A percentile compares a stretch with the other conserved stretches of the same genome.
Conservation (phyloP, 352 stramenopile species). For the Bremia lactucae region DNA sequence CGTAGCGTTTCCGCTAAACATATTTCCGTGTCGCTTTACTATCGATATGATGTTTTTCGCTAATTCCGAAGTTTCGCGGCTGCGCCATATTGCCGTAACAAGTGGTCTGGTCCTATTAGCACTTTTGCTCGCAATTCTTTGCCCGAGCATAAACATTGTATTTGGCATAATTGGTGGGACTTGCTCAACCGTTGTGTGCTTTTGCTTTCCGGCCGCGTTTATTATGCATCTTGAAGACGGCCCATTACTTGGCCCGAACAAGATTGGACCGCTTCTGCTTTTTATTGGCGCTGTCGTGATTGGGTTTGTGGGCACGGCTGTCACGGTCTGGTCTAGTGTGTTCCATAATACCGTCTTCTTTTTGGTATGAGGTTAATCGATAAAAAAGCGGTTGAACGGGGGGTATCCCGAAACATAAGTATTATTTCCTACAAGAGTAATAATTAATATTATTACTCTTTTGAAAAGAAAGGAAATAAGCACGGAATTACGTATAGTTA, state of each 20-base stretch:
- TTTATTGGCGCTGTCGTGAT: constrained; percentile 67
- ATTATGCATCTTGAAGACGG: constrained; percentile 80
- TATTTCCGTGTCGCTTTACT: constrained; percentile 79
- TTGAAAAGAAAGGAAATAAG: too few relatives aligned
- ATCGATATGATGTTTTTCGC: constrained; percentile 87
- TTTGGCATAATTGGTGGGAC: constrained; percentile 82
- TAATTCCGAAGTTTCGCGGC: constrained; percentile 49
- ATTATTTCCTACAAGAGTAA: too few relatives aligned
- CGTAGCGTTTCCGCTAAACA: constrained; percentile 80
- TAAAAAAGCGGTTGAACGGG: too few relatives aligned
- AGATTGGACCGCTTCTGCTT: constrained; percentile 60
- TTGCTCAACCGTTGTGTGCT: constrained; percentile 76
- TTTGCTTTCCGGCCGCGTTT: constrained; percentile 74
- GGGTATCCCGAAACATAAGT: too few relatives aligned
- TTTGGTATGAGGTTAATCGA: too few relatives aligned
- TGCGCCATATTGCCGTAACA: constrained; percentile 59
- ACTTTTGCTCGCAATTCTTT: constrained; percentile 73
- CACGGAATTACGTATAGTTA: too few relatives aligned
- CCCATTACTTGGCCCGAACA: constrained; percentile 53
- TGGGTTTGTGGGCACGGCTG: constrained; percentile 45
- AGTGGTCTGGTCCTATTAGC: constrained; percentile 49
- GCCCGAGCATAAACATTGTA: constrained; percentile 76
- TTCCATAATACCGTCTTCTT: constrained; percentile 23
- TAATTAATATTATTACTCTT: too few relatives aligned
- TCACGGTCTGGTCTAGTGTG: constrained; percentile 66